Percentiles rank a stretch among this genome's conserved stretches.
Evolutionary conservation across 352 stramenopile species (phyloP).

Genomic region (Elongisporangium senticosum): DNA sequence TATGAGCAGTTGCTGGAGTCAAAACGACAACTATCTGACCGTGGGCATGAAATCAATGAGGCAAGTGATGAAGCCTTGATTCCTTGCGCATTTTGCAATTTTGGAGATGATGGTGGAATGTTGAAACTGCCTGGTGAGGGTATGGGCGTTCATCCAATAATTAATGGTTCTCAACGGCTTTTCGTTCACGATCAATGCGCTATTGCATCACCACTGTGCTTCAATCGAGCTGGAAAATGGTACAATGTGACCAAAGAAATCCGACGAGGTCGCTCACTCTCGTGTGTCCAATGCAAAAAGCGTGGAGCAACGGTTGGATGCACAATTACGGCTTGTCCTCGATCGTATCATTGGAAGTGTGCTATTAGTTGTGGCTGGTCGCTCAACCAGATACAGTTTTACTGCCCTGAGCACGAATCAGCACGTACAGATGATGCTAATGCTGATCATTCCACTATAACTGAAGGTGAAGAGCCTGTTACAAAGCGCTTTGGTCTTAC

Average conservation of each 20-base stretch:
- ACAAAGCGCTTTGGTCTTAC: slow-evolving; percentile 59
- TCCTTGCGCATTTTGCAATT: slow-evolving; percentile 71
- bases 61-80: slow-evolving; percentile 44
- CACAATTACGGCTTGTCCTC: slow-evolving; percentile 49
- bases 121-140: slow-evolving; percentile 72
- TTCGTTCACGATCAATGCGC: slow-evolving; percentile 86
- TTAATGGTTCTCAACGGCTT: slow-evolving; percentile 58
- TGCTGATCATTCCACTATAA: background rate
- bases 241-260: slow-evolving; percentile 85
- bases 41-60: slow-evolving; percentile 16
- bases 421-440: slow-evolving; percentile 21
- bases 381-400: slow-evolving; percentile 79
- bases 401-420: slow-evolving; percentile 57
- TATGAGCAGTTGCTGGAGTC: slow-evolving; percentile 60
- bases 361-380: slow-evolving; percentile 64
- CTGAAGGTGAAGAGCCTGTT: slow-evolving; percentile 24
- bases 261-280: slow-evolving; percentile 60
- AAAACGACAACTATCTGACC: slow-evolving; percentile 36
- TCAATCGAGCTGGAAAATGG: slow-evolving; percentile 70
- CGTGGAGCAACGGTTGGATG: slow-evolving; percentile 78
- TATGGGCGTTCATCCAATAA: slow-evolving; percentile 67
- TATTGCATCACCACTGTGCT: slow-evolving; percentile 79
- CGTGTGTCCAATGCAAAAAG: slow-evolving; percentile 60
- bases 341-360: slow-evolving; percentile 83
- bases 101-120: slow-evolving; percentile 61